Base-by-base conservation (phyloP, 805 yeast species). In the Cyberlindnera americana region DNA sequence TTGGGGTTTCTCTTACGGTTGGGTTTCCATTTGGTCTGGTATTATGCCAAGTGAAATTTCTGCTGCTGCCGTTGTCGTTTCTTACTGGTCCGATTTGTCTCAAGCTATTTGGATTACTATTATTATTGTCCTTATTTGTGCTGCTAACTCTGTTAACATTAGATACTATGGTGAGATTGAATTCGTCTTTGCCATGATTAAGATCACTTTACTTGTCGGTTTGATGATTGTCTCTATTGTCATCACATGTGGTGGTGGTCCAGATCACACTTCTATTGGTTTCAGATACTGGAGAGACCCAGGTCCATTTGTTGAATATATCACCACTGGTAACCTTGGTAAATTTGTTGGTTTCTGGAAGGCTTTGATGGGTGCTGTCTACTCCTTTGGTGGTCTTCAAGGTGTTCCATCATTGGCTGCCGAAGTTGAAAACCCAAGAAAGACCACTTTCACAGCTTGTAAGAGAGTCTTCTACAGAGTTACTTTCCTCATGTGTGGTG, bases 231-330 rank as follows among this genome's bases (percentile, higher is more conserved):
- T 70, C 28, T 73, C 78, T 38, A 62, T 74, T 53, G 69, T 75
- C 29, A 73, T 78, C 39, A 76, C 78, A 38, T 72, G 76, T 50
- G 84, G 84, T 38, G 84, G 84, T 41, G 81, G 75, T 24, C 83
- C 84, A 41, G 60, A 52, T 18, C 39, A 55, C 53, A 35, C 54
- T 39, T 60, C 49, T 59, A 69, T 44, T 63, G 57, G 59, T 4
- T 63, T 65, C 48, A 59, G 57, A 49, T 66, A 59, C 43, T 65
- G 68, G 69, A 47, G 35, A 24, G 32, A 50, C 31, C 53, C 53
- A 18, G 59, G 57, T 51, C 66, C 44, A 19, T 48, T 64, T 24
- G 62, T 61, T 2, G 59, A 61, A 35, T 48, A 50, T 35, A n/a
- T 52, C 42, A 46, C 48, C 8, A 60, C 69, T 4, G 61, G 61